Evolutionary conservation across 257 asterid genomes (phyloP).

Genomic region (Petrea volubilis): DNA sequence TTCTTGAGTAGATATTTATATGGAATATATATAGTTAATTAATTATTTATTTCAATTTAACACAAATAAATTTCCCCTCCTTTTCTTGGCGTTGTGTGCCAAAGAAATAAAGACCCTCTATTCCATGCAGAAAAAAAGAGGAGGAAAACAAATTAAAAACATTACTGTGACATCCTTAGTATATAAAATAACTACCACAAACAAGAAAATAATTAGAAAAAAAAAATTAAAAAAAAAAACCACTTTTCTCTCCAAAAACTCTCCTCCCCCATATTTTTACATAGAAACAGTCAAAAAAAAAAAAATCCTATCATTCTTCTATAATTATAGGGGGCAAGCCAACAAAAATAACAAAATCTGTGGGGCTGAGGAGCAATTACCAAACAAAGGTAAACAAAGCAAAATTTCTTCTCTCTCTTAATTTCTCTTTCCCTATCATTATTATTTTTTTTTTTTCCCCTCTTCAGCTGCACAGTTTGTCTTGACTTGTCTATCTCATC

Average conservation of each 20-base stretch:
- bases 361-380: no score
- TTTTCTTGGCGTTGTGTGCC: neutral
- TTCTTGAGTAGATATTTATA: no score
- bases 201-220: neutral
- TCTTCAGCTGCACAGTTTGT: constrained; percentile 13
- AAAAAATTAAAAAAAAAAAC: neutral
- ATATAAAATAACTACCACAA: constrained; percentile 14
- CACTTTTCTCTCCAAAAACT: neutral
- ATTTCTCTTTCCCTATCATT: neutral
- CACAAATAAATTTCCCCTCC: no score
- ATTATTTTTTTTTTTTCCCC: constrained; percentile 3
- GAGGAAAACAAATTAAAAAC: neutral
- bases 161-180: neutral
- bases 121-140: neutral
- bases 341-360: no score
- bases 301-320: constrained; percentile 48
- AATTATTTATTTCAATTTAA: no score
- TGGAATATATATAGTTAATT: no score
- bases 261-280: no score
- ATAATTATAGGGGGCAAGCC: no score
- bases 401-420: no score
- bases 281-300: constrained; percentile 34
- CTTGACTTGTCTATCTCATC: constrained; percentile 40
- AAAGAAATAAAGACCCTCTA: neutral
- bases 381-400: no score